Evolutionary conservation across 768 basidiomycete species (phyloP).

Genomic region (Mycena haematopus): DNA sequence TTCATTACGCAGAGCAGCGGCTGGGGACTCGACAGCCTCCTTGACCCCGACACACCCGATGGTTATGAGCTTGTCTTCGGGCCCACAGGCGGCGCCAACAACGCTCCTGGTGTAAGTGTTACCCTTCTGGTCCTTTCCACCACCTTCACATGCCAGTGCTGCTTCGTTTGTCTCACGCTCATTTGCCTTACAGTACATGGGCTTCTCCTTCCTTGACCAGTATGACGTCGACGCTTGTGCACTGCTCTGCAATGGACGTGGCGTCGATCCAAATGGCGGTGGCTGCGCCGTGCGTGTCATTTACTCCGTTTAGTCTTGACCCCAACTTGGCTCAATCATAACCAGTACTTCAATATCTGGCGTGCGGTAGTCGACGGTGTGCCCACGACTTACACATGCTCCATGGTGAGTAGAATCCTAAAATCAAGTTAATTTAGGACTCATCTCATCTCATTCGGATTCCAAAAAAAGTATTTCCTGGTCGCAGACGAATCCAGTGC

Average conservation of each 20-base stretch:
- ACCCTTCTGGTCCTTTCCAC: too few species aligned
- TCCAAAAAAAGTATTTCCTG: constrained; percentile 27
- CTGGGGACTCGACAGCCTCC: neutral
- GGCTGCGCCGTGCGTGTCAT: neutral
- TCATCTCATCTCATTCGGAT: too few species aligned
- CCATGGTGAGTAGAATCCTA: neutral
- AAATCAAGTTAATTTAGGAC: too few species aligned
- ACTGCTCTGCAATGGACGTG: neutral
- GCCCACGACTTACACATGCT: neutral
- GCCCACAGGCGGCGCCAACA: neutral
- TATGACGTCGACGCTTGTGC: neutral
- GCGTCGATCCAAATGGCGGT: neutral
- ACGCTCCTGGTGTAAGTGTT: neutral
- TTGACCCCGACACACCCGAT: neutral
- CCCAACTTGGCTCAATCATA: too few species aligned
- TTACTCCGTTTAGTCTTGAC: too few species aligned
- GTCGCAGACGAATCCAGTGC: constrained; percentile 22
- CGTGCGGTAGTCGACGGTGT: neutral
- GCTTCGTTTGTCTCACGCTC: neutral
- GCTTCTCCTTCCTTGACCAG: neutral
- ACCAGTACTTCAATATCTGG: neutral
- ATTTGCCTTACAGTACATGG: neutral
- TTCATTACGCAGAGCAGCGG: neutral
- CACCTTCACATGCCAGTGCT: too few species aligned
- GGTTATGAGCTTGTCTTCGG: neutral